These are phyloP conservation scores for Calonectria hongkongensis DNA, from an alignment of 2,329 filamentous ascomycete genomes.

Conservation along the genomic window DNA sequence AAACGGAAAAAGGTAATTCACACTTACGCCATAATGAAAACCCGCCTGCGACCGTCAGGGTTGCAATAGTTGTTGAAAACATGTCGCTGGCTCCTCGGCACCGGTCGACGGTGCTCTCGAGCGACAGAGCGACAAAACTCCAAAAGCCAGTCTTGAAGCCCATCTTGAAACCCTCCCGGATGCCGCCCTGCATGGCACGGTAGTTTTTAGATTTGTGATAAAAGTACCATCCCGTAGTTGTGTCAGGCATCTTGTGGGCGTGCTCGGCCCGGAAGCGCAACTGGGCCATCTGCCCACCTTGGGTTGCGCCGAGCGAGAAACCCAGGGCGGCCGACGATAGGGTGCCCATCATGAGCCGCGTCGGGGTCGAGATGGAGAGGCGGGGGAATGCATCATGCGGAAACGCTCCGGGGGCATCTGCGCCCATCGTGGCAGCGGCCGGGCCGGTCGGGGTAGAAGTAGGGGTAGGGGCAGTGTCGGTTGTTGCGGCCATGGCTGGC, in stretches of 20 bases:
- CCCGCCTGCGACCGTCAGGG: conserved; percentile 86
- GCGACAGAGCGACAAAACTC: conserved; percentile 84
- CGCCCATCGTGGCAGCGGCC: conserved; percentile 38
- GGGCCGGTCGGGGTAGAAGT: conserved; percentile 43
- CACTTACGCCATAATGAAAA: conserved; percentile 90
- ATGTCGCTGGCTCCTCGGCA: conserved; percentile 83
- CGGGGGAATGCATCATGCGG: conserved; percentile 63
- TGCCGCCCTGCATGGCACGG: conserved; percentile 84
- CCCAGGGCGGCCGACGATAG: conserved; percentile 80
- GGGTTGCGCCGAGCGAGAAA: conserved; percentile 80
- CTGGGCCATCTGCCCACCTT: conserved; percentile 83
- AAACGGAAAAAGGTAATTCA: conserved; percentile 6
- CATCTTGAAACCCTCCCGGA: conserved; percentile 86
- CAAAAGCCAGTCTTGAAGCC: conserved; percentile 82
- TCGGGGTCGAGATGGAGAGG: conserved; percentile 77
- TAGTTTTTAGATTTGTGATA: conserved; percentile 99
- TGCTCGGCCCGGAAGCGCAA: conserved; percentile 96
- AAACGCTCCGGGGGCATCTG: conserved; percentile 49
- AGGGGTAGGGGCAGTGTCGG: conserved; percentile 34
- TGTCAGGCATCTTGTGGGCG: conserved; percentile 91
- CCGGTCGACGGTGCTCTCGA: conserved; percentile 90
- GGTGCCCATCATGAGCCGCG: conserved; percentile 80
- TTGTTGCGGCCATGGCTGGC: conserved; percentile 40
- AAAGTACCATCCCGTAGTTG: conserved; percentile 94
- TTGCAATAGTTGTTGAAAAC: conserved; percentile 87